Evolutionary conservation across 2,329 filamentous ascomycete genomes (phyloP), one percentile per base, ranked within the genome.

Genomic region (Neophaeococcomyces mojaviensis): DNA sequence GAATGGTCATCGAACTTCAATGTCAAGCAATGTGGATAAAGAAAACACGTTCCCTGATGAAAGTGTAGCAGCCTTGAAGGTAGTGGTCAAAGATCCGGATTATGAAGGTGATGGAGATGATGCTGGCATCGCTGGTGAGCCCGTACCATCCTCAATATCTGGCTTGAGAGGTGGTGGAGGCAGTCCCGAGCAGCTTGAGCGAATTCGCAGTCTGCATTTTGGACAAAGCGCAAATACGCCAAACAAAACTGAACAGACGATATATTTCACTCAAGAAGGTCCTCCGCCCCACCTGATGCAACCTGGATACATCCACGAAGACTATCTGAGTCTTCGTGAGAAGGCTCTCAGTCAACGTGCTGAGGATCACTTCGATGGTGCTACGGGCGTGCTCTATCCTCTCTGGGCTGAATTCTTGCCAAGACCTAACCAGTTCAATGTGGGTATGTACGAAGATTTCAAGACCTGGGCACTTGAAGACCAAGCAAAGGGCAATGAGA

Each of bases 391-490:
- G 5, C 73, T 86, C 24, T 88, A 87, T 67, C 74, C 80, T 53
- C 86, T 86, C 68, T 88, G 84, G 82, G 79, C 79, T 16, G 77
- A 83, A 61, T 86, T 84, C 60, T 72, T 88, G 52, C 16, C 41
- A 36, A 34, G 41, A 18, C 74, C 80, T 52, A 74, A 78, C 58
- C 82, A 84, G 65, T 88, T 88, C 74, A 85, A 88, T 63, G 71
- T 74, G 48, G 71, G 70, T 60, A 85, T 89, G 78, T 88, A 88
- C 67, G 70, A 78, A 60, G 84, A 88, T 62, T 88, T 88, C 67
- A 78, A 79, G 53, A 68, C 70, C 57, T 72, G 77, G 61, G 84
- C 84, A 46, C 67, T 82, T 50, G 78, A 82, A 59, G 84, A 88
- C 64, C 70, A 74, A 46, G 62, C 65, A 47, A 69, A 69, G 57